Conservation (phyloP, 2,329 filamentous ascomycete genomes). For the Colletotrichum tamarilloi region DNA sequence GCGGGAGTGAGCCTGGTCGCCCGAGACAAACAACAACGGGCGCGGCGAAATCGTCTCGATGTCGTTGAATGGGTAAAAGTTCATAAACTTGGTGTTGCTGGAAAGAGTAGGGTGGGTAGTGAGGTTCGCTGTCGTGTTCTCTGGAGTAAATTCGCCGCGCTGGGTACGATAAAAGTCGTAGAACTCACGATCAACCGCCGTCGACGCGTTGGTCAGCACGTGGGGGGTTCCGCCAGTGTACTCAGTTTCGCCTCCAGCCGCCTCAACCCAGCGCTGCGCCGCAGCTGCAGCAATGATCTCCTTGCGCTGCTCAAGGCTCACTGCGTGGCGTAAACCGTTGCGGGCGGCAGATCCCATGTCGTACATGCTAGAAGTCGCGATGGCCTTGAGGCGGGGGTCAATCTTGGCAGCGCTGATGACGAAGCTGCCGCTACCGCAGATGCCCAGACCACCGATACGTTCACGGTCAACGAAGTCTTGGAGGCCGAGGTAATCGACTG, state of each 20-base stretch:
- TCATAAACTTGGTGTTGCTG: conserved; percentile 46
- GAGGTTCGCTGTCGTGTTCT: conserved; percentile 33
- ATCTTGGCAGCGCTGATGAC: conserved; percentile 50
- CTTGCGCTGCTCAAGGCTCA: conserved; percentile 11
- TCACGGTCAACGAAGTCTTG: conserved; percentile 41
- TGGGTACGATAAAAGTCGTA: conserved; percentile 30
- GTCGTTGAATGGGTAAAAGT: conserved; percentile 44
- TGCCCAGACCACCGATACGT: conserved; percentile 44
- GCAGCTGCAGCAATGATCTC: background rate
- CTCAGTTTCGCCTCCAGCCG: background rate
- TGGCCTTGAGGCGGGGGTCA: conserved; percentile 39
- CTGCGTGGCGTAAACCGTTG: background rate
- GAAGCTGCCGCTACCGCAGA: conserved; percentile 45
- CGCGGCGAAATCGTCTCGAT: conserved; percentile 45
- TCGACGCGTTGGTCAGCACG: background rate
- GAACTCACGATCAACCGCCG: conserved; percentile 12
- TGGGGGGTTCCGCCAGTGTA: conserved; percentile 6
- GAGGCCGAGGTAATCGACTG: conserved; percentile 43
- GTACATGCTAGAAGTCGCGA: conserved; percentile 37
- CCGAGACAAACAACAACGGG: conserved; percentile 42
- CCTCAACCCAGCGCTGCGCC: conserved; percentile 13
- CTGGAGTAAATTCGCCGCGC: conserved; percentile 23
- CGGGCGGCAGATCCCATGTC: conserved; percentile 22
- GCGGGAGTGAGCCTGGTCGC: conserved; percentile 42
- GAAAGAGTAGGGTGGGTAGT: conserved; percentile 47